Base-by-base conservation (phyloP, 129 eudicot genomes). In the Chrysanthemum seticuspe region DNA sequence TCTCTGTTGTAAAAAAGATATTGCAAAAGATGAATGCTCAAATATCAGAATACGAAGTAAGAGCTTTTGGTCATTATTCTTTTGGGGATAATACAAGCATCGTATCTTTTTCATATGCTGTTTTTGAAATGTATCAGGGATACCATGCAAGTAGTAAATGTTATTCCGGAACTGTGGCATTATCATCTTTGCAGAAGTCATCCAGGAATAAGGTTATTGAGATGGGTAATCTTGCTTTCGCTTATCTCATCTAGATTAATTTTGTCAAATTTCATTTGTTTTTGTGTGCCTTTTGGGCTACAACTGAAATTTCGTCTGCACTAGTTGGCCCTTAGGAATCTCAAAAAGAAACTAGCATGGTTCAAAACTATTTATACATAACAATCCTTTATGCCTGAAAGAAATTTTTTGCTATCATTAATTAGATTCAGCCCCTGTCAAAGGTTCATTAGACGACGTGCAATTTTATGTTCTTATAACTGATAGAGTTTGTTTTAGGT, bases 151-250 rank as follows among this genome's bases (percentile, higher is more conserved):
- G 82, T 60, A 78, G 71, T 34, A 94, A 80, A 81, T 80, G 77
- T 45, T 94, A 90, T 83, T 74, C 96, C 0, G 93, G 97, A 71
- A 86, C 88, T 68, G 88, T 88, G 78, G 61, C 80, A 36, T 62
- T 87, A 62, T 87, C 87, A 53, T 27, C 97, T 76, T 76, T 86
- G 84, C 84, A 78, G 55, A 94, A 88, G 75, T 88, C 89, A 64
- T 77, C 76, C 61, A 85, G 92, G 81, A 90, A 94, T 60, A 94
- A 88, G 82, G 82, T 83, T 50, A 83, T 94, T 78, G 96, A 90
- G 66, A 87, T 94, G 72, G 98, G 98, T 93, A 84, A 68, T 27
- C 61, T 29, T 45, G 64, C 74, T 31, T 48, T n/a, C 16, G 10
- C 21, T 14, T 31, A 51, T 57, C 57, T n/a, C 27, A 13, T 12